A percentile compares a stretch with the other conserved stretches of the same genome.
Evolutionary conservation across 805 yeast species (phyloP).

Genomic region (Saccharomycopsis sp.): DNA sequence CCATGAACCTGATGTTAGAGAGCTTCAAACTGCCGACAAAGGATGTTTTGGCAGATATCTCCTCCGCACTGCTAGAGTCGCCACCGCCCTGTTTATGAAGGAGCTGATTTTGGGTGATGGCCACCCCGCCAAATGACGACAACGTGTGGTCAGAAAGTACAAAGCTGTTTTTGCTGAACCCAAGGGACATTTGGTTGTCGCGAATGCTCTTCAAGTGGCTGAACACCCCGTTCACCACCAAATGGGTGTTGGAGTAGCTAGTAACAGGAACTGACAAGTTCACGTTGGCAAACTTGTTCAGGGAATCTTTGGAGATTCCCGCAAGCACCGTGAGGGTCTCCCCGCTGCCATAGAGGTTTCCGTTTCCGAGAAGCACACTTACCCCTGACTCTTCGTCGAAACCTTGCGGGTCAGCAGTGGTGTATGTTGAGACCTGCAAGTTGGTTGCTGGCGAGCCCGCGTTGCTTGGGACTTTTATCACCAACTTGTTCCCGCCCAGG

Average conservation of each 20-base stretch:
- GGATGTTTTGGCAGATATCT: conserved; percentile 7
- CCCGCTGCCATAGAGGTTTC: conserved; percentile 16
- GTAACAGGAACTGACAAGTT: conserved; percentile 4
- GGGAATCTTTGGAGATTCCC: not conserved
- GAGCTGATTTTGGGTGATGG: conserved; percentile 7
- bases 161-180: not conserved
- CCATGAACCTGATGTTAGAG: not conserved
- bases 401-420: too few species aligned
- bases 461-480: not conserved
- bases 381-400: conserved; percentile 9
- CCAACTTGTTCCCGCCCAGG: too few species aligned
- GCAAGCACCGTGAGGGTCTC: conserved; percentile 6
- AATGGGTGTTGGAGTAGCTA: not conserved
- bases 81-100: too few species aligned
- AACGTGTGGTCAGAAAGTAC: not conserved
- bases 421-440: conserved; percentile 5
- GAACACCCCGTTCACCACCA: not conserved
- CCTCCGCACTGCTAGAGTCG: too few species aligned
- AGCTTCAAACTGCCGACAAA: not conserved
- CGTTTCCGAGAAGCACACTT: conserved; percentile 3
- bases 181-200: not conserved
- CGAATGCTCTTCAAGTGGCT: too few species aligned
- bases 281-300: conserved; percentile 1
- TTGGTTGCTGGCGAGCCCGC: conserved; percentile 1
- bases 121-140: conserved; percentile 9